phyloP scores from a whole-genome alignment of 768 basidiomycete genomes.

The Pholiota microspora region DNA sequence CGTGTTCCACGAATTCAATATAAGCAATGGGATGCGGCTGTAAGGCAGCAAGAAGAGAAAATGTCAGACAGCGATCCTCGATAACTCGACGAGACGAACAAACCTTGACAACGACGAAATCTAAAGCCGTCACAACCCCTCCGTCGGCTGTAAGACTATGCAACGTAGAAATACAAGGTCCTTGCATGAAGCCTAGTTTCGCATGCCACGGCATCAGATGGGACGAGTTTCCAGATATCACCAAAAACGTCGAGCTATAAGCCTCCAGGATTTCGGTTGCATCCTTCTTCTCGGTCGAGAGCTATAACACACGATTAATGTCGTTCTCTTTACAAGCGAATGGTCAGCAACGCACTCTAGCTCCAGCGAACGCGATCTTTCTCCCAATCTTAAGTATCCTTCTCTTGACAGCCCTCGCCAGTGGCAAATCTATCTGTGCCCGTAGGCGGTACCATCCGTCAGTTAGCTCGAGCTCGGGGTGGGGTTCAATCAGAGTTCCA shows the following conservation, averaged over 20 bases:
- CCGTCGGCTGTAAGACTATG: constrained; percentile 81
- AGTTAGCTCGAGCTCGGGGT: constrained; percentile 82
- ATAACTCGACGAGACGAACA: background rate
- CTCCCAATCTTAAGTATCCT: constrained; percentile 72
- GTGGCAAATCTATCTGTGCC: constrained; percentile 69
- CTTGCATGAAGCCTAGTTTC: constrained; percentile 74
- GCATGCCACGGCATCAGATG: constrained; percentile 87
- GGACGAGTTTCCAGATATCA: constrained; percentile 81
- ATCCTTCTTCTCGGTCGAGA: constrained; percentile 70
- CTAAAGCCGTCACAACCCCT: constrained; percentile 71
- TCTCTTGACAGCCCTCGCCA: constrained; percentile 65
- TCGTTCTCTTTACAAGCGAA: background rate
- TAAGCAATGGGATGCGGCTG: constrained; percentile 61
- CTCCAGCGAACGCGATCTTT: constrained; percentile 80
- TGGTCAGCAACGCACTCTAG: constrained; percentile 55
- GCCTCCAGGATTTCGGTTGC: constrained; percentile 83
- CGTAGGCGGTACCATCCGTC: constrained; percentile 96
- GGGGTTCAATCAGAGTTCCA: constrained; percentile 31
- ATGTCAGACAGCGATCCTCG: background rate
- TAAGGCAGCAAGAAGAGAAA: background rate
- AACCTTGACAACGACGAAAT: constrained; percentile 71
- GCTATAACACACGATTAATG: constrained; percentile 34
- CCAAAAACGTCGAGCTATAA: constrained; percentile 61
- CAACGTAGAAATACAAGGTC: constrained; percentile 72
- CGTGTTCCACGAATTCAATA: constrained; percentile 60